phyloP scores from a whole-genome alignment of 768 basidiomycete species.

The Leucocoprinus birnbaumii region DNA sequence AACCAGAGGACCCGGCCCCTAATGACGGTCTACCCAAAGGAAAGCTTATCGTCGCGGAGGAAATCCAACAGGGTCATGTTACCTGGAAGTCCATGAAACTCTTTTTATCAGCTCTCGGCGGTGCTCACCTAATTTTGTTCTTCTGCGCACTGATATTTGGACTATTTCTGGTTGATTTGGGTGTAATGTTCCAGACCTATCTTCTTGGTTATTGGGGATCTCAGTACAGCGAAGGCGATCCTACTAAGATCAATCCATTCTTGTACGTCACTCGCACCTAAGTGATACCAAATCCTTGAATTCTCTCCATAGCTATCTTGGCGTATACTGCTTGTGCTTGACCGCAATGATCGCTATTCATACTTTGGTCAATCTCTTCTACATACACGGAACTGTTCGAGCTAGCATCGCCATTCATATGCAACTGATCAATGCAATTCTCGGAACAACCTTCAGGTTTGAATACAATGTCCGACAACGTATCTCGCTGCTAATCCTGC shows the following conservation, averaged over 20 bases:
- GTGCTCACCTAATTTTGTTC: slow-evolving; percentile 27
- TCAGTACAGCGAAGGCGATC: slow-evolving; percentile 26
- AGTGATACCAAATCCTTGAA: slow-evolving; percentile 25
- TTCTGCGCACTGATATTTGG: slow-evolving; percentile 22
- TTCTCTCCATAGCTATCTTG: slow-evolving; percentile 41
- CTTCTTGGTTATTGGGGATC: slow-evolving; percentile 44
- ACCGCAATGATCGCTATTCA: slow-evolving; percentile 23
- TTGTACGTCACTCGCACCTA: slow-evolving; percentile 29
- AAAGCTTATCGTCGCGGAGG: slow-evolving; percentile 60
- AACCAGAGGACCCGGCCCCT: background rate
- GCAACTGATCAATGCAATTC: slow-evolving; percentile 46
- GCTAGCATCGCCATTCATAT: slow-evolving; percentile 55
- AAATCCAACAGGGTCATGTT: slow-evolving; percentile 54
- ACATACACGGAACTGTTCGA: slow-evolving; percentile 44
- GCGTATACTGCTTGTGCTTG: slow-evolving; percentile 17
- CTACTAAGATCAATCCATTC: slow-evolving; percentile 22
- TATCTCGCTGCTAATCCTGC: too few relatives aligned
- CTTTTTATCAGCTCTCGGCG: slow-evolving; percentile 31
- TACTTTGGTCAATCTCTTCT: slow-evolving; percentile 31
- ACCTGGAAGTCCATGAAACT: slow-evolving; percentile 43
- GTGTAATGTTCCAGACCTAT: slow-evolving; percentile 30
- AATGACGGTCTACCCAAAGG: slow-evolving; percentile 30
- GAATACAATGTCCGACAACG: slow-evolving; percentile 5
- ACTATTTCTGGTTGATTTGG: slow-evolving; percentile 20
- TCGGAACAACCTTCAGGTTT: slow-evolving; percentile 61